phyloP scores from a whole-genome alignment of 495 filamentous ascomycete species.

The Neurospora intermedia region DNA sequence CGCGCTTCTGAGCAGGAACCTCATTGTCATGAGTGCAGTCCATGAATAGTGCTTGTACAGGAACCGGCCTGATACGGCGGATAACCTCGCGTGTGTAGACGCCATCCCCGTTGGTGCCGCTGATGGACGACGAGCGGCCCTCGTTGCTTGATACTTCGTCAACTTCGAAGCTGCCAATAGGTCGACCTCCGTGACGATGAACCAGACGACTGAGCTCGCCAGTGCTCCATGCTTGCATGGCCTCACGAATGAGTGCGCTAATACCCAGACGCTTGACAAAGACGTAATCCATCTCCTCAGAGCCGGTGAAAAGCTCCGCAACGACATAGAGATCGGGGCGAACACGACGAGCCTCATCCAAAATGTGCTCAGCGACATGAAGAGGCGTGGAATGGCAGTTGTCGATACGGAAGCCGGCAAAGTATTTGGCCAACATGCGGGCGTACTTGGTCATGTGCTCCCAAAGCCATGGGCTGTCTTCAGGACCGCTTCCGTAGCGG shows the following conservation, averaged over 20 bases:
- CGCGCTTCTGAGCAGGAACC: slow-evolving; percentile 87
- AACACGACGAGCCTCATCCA: slow-evolving; percentile 83
- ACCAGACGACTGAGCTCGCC: slow-evolving; percentile 83
- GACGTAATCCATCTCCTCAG: slow-evolving; percentile 88
- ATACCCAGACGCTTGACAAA: slow-evolving; percentile 89
- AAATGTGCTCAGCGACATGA: slow-evolving; percentile 82
- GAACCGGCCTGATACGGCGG: slow-evolving; percentile 63
- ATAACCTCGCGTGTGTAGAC: slow-evolving; percentile 43
- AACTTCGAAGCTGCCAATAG: slow-evolving; percentile 92
- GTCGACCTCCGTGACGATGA: slow-evolving; percentile 86
- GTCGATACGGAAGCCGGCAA: slow-evolving; percentile 91
- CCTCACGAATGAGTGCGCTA: slow-evolving; percentile 84
- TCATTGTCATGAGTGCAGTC: slow-evolving; percentile 99
- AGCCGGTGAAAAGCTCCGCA: slow-evolving; percentile 93
- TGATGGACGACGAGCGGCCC: slow-evolving; percentile 16
- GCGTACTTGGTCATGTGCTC: slow-evolving; percentile 91
- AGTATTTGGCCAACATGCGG: slow-evolving; percentile 87
- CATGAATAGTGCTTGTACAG: slow-evolving; percentile 93
- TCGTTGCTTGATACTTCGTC: slow-evolving; percentile 45
- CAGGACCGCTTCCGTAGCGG: slow-evolving; percentile 67
- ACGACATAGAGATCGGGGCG: slow-evolving; percentile 84
- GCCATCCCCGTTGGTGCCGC: slow-evolving; percentile 10
- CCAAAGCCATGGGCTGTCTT: slow-evolving; percentile 93
- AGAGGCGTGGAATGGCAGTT: slow-evolving; percentile 97
- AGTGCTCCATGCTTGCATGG: slow-evolving; percentile 97